These are phyloP conservation scores for Neltuma alba DNA, from an alignment of 306 rosid genomes.

Conservation along the genomic window DNA sequence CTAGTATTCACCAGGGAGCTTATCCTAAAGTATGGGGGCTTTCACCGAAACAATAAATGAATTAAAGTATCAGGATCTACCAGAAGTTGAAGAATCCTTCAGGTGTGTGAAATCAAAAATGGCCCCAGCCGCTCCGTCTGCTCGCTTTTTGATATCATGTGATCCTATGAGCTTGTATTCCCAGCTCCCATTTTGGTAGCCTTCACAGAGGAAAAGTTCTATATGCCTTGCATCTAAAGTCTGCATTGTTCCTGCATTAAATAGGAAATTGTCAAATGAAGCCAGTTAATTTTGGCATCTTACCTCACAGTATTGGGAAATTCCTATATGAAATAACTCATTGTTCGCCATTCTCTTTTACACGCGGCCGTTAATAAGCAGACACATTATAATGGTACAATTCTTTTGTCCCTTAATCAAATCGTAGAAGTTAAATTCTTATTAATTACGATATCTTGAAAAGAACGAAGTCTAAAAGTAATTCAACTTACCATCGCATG, in stretches of 20 bases:
- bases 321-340: conserved; percentile 23
- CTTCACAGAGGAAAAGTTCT: conserved; percentile 79
- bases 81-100: conserved; percentile 61
- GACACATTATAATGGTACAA: conserved; percentile 9
- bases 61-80: conserved; percentile 49
- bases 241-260: conserved; percentile 91
- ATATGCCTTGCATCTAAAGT: conserved; percentile 93
- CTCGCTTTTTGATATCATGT: conserved; percentile 76
- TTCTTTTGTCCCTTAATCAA: neutral
- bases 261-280: conserved; percentile 33
- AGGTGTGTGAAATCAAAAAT: conserved; percentile 78
- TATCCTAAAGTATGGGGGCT: no score
- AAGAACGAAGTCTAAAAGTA: neutral
- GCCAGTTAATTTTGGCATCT: conserved; percentile 26
- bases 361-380: conserved; percentile 32
- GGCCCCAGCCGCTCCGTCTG: conserved; percentile 86
- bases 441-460: neutral
- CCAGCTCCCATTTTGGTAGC: conserved; percentile 79
- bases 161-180: conserved; percentile 82
- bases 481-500: conserved; percentile 75
- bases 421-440: neutral
- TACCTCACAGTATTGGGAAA: conserved; percentile 19
- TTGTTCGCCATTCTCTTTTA: conserved; percentile 20
- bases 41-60: no score
- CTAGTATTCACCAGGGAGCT: neutral